Base-by-base conservation (phyloP, 495 filamentous ascomycete species). In the Aspergillus leporis region DNA sequence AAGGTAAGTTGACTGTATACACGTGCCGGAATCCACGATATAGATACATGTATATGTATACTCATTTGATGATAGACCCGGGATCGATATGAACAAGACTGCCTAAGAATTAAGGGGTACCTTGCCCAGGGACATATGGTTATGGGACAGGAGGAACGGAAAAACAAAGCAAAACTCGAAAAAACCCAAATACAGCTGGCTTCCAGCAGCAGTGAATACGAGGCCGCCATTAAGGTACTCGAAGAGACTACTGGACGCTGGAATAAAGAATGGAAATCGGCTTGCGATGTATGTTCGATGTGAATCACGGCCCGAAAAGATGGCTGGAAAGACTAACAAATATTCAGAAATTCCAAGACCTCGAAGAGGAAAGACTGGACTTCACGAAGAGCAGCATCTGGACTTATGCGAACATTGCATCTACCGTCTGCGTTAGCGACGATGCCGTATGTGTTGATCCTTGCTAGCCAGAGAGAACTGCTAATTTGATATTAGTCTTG, bases 51-150 rank as follows among this genome's bases (percentile, higher is more conserved):
- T n/a, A n/a, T n/a, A n/a, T n/a, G n/a, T n/a, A 34, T 59, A 47
- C 74, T 81, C 51, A 81, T 53, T 14, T n/a, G 21, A 45, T 34
- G 12, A 12, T 61, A 93, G 91, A 88, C 92, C 23, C 84, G 94
- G 25, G 95, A 99, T 77, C 85, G 87, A 28, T 99, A 92, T 64
- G 95, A 99, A 71, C 93, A 98, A 71, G 95, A 99, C 56, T 97
- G 92, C 66, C 80, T 99, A 18, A 93, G 94, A 68, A 98, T 99
- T 66, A 99, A 99, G 68, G 94, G 95, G 19, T 99, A 98, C 66
- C 83, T 98, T 18, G 95, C 95, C 9, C 95, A 99, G 73, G 95
- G 94, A 18, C 95, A 99, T 68, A 99, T 99, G 95, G 95, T 99
- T 40, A 98, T 98, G 95, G 95, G 95, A 12, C 95, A 99, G 59